Evolutionary conservation across 139 green algal genomes (phyloP), one percentile per base, ranked within the genome.

Genomic region (Chlamydomonas sp.): DNA sequence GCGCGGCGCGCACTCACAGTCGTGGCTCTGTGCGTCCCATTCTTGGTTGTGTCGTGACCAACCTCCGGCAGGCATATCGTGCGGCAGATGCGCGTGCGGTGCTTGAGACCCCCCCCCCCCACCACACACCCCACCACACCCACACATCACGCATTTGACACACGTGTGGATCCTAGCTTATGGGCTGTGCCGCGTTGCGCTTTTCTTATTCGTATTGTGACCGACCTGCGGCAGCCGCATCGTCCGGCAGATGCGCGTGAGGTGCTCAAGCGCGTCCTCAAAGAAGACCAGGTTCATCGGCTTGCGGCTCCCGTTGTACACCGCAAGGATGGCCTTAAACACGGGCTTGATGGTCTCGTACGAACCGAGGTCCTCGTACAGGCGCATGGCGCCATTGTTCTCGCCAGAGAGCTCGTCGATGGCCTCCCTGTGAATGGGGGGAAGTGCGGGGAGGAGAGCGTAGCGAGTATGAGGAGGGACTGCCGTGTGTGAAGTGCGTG

Each of bases 281-380:
- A 95, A 95, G 74, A 95, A 88, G 16, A 95, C 89, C 28, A 95
- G 77, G 50, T 84, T 86, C 79, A 92, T 90, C 29, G 71, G 70
- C 72, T 91, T 91, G 37, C 73, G 69, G 71, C 87, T 88, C 35
- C 35, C 31, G 78, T 92, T 92, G 80, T 90, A 91, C 69, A 82
- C 57, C 38, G 67, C 71, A 48, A 95, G 74, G 49, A 92, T 72
- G 47, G 87, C 74, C 78, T 90, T 81, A 30, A 92, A 87, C 24
- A 87, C 69, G 35, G 62, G 35, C 80, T 92, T 95, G 69, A 91
- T 85, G 62, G 65, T 13, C 2, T 65, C 48, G 66, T 87, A 92
- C 58, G 69, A 75, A 10, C 80, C 84, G 28, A 91, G 50, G 67
- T 95, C 89, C 48, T 91, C 73, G 69, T 95, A 95, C 72, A 92